phyloP scores from a whole-genome alignment of 75 land plant genomes.

The Selaginella moellendorffii region DNA sequence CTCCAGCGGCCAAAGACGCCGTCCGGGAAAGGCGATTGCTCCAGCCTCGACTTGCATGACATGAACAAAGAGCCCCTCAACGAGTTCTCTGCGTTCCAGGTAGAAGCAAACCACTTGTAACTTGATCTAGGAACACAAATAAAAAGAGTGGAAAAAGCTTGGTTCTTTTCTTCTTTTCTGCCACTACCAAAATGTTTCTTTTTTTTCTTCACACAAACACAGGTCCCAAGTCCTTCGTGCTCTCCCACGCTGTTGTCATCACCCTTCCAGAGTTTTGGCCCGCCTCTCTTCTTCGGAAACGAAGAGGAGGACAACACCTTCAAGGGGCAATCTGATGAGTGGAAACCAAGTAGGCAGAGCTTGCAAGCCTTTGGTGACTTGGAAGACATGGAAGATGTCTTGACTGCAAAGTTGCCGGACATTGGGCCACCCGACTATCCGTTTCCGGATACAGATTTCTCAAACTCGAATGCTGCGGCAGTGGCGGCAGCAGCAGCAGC shows the following conservation, averaged over 20 bases:
- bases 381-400: neutral
- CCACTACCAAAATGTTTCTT: no score
- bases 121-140: no score
- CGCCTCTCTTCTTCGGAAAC: neutral
- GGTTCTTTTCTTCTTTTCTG: neutral
- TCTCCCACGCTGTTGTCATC: neutral
- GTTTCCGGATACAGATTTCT: neutral
- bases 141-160: neutral
- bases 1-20: conserved; percentile 43
- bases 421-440: no score
- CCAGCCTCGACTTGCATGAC: neutral
- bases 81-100: neutral
- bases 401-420: neutral
- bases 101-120: neutral
- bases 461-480: neutral
- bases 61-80: neutral
- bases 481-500: no score
- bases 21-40: neutral
- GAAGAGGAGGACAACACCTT: neutral
- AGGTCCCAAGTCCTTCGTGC: neutral
- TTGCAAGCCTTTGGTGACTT: neutral
- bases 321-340: neutral
- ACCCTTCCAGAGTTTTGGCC: neutral
- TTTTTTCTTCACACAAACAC: no score
- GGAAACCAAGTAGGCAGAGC: neutral